Conservation (phyloP, 495 filamentous ascomycete genomes). For the Talaromyces ruber region DNA sequence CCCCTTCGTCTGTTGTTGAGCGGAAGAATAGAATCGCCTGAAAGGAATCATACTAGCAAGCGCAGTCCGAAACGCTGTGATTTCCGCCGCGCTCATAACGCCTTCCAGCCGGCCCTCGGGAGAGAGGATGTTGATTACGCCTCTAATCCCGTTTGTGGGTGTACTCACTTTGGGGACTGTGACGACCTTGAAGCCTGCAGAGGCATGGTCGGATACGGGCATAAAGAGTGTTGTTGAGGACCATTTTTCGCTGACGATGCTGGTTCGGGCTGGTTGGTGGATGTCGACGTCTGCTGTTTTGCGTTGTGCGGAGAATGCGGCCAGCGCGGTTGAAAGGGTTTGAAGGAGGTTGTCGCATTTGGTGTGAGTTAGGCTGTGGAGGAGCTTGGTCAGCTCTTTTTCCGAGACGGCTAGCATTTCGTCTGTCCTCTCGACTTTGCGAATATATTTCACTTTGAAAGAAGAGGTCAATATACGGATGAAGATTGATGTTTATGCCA, state of each 20-base stretch:
- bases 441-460: background rate
- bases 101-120: conserved; percentile 61
- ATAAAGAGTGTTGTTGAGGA: conserved; percentile 78
- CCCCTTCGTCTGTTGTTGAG: background rate
- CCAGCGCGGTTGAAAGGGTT: conserved; percentile 20
- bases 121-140: conserved; percentile 71
- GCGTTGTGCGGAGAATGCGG: conserved; percentile 20
- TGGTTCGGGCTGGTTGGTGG: conserved; percentile 71
- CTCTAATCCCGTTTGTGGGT: conserved; percentile 29
- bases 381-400: conserved; percentile 26
- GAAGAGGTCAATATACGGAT: background rate
- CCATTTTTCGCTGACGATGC: conserved; percentile 55
- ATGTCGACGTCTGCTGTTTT: conserved; percentile 17
- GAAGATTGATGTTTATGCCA: background rate
- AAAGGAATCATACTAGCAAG: conserved; percentile 70
- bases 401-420: conserved; percentile 37
- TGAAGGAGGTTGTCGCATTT: conserved; percentile 28
- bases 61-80: conserved; percentile 92
- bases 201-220: conserved; percentile 60
- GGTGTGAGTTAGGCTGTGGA: conserved; percentile 21
- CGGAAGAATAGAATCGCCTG: conserved; percentile 37
- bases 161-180: conserved; percentile 14
- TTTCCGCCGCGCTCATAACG: conserved; percentile 71
- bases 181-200: conserved; percentile 58
- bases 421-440: background rate